phyloP scores from a whole-genome alignment of 352 stramenopile species.

The Globisporangium emineosum region DNA sequence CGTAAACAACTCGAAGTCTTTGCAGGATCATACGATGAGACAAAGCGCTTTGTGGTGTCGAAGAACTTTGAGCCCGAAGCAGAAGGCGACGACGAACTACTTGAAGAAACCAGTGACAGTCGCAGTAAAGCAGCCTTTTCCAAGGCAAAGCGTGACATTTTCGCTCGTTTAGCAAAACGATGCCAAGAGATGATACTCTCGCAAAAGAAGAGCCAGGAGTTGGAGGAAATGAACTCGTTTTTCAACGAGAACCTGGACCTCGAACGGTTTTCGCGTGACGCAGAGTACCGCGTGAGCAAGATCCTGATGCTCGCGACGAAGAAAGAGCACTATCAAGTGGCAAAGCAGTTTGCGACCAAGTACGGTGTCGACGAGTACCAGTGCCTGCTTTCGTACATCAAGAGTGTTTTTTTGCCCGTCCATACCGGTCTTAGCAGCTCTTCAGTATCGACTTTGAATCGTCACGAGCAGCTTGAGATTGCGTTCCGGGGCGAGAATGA shows the following conservation, averaged over 20 bases:
- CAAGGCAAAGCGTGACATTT: slow-evolving; percentile 12
- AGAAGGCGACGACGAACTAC: slow-evolving; percentile 6
- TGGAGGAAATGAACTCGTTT: slow-evolving; percentile 61
- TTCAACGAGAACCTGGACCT: slow-evolving; percentile 61
- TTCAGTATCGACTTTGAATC: slow-evolving; percentile 8
- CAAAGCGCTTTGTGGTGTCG: slow-evolving; percentile 13
- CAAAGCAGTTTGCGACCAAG: slow-evolving; percentile 61
- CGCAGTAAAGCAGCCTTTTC: background rate
- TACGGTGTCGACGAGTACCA: slow-evolving; percentile 63
- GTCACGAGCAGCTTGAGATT: slow-evolving; percentile 66
- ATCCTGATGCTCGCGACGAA: slow-evolving; percentile 52
- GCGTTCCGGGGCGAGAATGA: slow-evolving; percentile 49
- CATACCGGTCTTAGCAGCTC: background rate
- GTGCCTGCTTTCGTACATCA: slow-evolving; percentile 66
- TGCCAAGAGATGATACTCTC: slow-evolving; percentile 49
- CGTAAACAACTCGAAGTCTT: slow-evolving; percentile 8
- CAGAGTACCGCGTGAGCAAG: slow-evolving; percentile 41
- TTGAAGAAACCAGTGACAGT: background rate
- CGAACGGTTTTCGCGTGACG: slow-evolving; percentile 45
- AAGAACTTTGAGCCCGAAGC: slow-evolving; percentile 12
- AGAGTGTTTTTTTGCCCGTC: slow-evolving; percentile 35
- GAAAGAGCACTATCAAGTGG: slow-evolving; percentile 42
- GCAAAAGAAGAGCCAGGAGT: slow-evolving; percentile 53
- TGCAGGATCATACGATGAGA: slow-evolving; percentile 10
- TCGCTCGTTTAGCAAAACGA: slow-evolving; percentile 32